A percentile compares a stretch with the other conserved stretches of the same genome.
These are phyloP conservation scores for Verbena officinalis DNA, from an alignment of 257 asterid genomes.

Conservation along the genomic window DNA sequence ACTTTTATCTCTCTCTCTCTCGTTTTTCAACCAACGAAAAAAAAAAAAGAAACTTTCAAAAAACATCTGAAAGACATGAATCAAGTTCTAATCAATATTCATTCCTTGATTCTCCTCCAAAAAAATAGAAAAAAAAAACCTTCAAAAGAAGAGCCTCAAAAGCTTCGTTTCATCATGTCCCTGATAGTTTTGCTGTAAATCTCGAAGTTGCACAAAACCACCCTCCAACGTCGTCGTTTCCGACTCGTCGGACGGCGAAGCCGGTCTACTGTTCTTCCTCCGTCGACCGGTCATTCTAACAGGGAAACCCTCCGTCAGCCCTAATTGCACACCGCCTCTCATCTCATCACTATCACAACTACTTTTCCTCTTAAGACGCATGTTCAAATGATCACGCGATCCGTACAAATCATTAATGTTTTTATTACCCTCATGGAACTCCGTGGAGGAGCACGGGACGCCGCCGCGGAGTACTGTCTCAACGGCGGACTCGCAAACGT, in stretches of 20 bases:
- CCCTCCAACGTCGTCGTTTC: conserved; percentile 77
- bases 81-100: not conserved
- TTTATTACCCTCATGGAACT: conserved; percentile 24
- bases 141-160: conserved; percentile 48
- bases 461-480: conserved; percentile 72
- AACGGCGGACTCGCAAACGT: conserved; percentile 63
- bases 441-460: conserved; percentile 34
- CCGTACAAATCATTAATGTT: conserved; percentile 30
- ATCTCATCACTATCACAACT: conserved; percentile 15
- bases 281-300: conserved; percentile 16
- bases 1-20: too few species aligned
- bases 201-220: conserved; percentile 36
- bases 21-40: too few species aligned
- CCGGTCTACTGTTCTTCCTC: conserved; percentile 26
- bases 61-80: too few species aligned
- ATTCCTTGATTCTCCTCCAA: not conserved
- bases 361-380: conserved; percentile 23
- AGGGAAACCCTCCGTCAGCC: conserved; percentile 23
- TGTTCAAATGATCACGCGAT: conserved; percentile 37
- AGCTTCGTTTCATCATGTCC: conserved; percentile 43
- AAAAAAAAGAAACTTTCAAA: too few species aligned
- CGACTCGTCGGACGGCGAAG: conserved; percentile 64
- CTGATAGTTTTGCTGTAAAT: conserved; percentile 28
- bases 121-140: not conserved
- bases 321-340: conserved; percentile 27